Evolutionary conservation across 2,329 filamentous ascomycete species (phyloP).

Genomic region (Pyrenophora graminea): DNA sequence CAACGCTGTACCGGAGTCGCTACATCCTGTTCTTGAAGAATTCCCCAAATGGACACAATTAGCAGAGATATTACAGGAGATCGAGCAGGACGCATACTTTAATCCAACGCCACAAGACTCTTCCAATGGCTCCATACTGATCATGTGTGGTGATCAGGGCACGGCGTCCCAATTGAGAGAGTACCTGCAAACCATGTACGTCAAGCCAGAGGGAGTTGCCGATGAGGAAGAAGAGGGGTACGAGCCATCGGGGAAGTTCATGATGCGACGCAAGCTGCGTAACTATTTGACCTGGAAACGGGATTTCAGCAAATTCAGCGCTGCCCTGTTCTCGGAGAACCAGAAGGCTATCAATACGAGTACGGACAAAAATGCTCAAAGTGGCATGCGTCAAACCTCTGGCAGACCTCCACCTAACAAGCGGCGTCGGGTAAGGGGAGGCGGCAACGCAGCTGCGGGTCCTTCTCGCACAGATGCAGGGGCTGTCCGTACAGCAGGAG

Average conservation of each 20-base stretch:
- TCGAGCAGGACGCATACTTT: conserved; percentile 86
- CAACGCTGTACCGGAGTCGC: conserved; percentile 59
- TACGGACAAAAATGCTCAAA: conserved; percentile 59
- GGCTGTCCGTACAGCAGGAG: conserved; percentile 75
- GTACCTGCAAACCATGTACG: conserved; percentile 88
- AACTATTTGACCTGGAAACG: conserved; percentile 90
- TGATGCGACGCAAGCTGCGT: conserved; percentile 87
- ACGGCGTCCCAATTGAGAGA: conserved; percentile 89
- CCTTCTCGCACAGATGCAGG: conserved; percentile 71
- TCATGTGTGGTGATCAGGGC: conserved; percentile 90
- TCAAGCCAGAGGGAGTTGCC: conserved; percentile 58
- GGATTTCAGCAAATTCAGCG: conserved; percentile 84
- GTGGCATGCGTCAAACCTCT: conserved; percentile 51
- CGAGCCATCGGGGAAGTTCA: conserved; percentile 73
- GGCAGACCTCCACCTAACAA: conserved; percentile 80
- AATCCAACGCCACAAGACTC: conserved; percentile 77
- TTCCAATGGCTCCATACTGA: conserved; percentile 87
- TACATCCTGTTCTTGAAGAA: conserved; percentile 86
- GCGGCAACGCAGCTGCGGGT: conserved; percentile 63
- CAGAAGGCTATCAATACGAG: conserved; percentile 74
- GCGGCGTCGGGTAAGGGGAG: conserved; percentile 80
- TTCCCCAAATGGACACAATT: conserved; percentile 91
- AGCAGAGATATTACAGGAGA: conserved; percentile 89
- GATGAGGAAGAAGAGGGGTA: conserved; percentile 53
- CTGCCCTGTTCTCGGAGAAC: conserved; percentile 76